A percentile compares a stretch with the other conserved stretches of the same genome.
Conservation (phyloP, 371 early-diverging fungal species). For the Rhizomucor miehei region DNA sequence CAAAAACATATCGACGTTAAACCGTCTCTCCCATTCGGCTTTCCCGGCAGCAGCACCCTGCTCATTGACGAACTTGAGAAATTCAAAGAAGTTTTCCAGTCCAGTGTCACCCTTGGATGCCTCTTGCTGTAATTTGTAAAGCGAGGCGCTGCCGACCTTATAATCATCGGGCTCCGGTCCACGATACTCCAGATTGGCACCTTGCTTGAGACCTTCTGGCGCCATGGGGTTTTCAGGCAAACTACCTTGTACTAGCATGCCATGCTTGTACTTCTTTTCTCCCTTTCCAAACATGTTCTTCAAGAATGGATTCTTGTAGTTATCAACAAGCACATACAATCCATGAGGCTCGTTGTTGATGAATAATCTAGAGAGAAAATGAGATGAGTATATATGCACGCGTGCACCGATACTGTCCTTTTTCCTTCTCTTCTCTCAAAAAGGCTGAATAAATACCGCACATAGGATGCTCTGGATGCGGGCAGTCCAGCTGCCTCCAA, state of each 20-base stretch:
- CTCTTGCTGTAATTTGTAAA: constrained; percentile 24
- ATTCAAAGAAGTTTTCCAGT: constrained; percentile 27
- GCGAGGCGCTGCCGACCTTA: background rate
- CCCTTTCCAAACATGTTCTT: constrained; percentile 18
- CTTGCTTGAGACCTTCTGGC: constrained; percentile 7
- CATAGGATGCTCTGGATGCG: constrained; percentile 36
- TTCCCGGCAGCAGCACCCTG: constrained; percentile 13
- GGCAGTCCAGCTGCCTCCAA: constrained; percentile 40
- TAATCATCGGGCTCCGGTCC: constrained; percentile 19
- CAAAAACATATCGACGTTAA: constrained; percentile 46
- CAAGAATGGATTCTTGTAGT: constrained; percentile 34
- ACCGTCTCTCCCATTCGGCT: constrained; percentile 11
- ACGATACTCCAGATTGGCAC: constrained; percentile 29
- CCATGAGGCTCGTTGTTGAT: constrained; percentile 42
- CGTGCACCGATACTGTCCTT: no score
- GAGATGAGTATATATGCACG: background rate
- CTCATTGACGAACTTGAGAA: constrained; percentile 36
- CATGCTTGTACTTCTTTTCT: constrained; percentile 10
- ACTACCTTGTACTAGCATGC: constrained; percentile 27
- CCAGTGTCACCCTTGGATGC: constrained; percentile 14
- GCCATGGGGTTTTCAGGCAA: constrained; percentile 34
- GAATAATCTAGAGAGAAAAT: constrained; percentile 22
- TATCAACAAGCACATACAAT: constrained; percentile 41
- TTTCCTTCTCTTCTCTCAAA: no score
- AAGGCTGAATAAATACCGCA: constrained; percentile 19